Evolutionary conservation across 2,329 filamentous ascomycete species (phyloP).

Genomic region (Arachnomyces sp.): DNA sequence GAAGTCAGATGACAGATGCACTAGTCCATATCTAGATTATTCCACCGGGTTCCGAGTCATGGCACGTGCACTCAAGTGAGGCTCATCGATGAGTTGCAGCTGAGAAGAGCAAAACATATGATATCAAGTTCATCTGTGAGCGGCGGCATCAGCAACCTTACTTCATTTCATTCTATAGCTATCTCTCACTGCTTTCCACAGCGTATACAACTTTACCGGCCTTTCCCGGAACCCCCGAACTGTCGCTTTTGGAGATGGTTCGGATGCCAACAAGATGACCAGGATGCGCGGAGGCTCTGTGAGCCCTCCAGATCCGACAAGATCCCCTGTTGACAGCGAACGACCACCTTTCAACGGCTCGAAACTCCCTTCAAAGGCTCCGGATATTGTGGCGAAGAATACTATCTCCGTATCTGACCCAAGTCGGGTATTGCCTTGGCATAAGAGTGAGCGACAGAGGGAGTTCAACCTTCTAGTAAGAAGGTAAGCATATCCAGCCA

Average conservation of each 20-base stretch:
- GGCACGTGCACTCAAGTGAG: no score
- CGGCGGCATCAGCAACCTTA: no score
- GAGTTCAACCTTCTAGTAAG: conserved; percentile 56
- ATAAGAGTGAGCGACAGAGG: conserved; percentile 32
- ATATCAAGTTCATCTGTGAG: no score
- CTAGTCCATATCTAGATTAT: no score
- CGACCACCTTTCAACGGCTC: conserved; percentile 25
- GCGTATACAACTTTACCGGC: conserved; percentile 7
- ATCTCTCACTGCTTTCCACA: no score
- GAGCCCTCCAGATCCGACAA: conserved; percentile 23
- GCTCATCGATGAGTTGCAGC: no score
- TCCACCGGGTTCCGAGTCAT: no score
- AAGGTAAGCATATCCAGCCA: conserved; percentile 41
- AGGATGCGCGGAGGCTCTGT: conserved; percentile 34
- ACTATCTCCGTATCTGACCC: conserved; percentile 33
- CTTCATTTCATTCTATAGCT: no score
- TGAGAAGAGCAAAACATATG: no score
- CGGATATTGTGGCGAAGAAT: conserved; percentile 31
- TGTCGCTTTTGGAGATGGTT: neutral
- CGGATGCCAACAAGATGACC: conserved; percentile 26
- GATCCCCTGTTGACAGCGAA: conserved; percentile 18
- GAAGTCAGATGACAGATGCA: no score
- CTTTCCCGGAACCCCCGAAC: neutral
- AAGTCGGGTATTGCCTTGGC: conserved; percentile 28
- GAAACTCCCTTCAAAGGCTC: conserved; percentile 33